Base-by-base conservation (phyloP, 164 flowering plant genomes). In the Piper longum region DNA sequence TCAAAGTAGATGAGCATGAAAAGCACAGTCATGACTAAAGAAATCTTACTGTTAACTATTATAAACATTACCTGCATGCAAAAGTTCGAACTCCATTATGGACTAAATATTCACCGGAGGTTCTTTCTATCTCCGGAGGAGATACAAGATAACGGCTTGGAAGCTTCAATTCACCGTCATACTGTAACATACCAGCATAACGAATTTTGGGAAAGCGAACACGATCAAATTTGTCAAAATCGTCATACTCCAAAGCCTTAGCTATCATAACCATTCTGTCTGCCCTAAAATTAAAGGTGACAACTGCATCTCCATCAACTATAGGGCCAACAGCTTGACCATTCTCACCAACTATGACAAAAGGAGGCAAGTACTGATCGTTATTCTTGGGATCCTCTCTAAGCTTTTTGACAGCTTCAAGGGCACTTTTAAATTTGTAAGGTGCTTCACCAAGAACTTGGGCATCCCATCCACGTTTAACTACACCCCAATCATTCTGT, bases 391-490 rank as follows among this genome's bases (percentile, higher is more conserved):
- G 79, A 0, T 68, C 81, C 64, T 57, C 81, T 76, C 97, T 84
- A 64, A 93, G 73, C 56, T 43, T 90, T 73, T 88, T 88, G 54
- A 93, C 83, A 69, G 96, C 98, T 75, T 90, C 97, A 58, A 89
- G 18, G 16, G 92, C 88, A 76, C 70, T 83, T 65, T 12, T 79
- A 63, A 93, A 93, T 66, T 90, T 85, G 89, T 82, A 72, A 26
- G 90, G 99, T 41, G 99, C 99, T 81, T 90, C 99, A 67, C 99
- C 99, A 68, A 90, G 97, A 72, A 93, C 96, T 58, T 91, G 98
- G 39, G 98, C 96, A 75, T 91, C 95, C 98, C 98, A 91, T 64
- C 98, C 98, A 64, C 98, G 77, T 71, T 91, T 91, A 16, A 91
- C 85, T 61, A 91, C 98, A 26, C 69, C 67, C 98, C 98, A 91